Percentiles rank a stretch among this genome's conserved stretches.
phyloP scores from a whole-genome alignment of 768 basidiomycete species.

The Kockovaella imperatae region DNA sequence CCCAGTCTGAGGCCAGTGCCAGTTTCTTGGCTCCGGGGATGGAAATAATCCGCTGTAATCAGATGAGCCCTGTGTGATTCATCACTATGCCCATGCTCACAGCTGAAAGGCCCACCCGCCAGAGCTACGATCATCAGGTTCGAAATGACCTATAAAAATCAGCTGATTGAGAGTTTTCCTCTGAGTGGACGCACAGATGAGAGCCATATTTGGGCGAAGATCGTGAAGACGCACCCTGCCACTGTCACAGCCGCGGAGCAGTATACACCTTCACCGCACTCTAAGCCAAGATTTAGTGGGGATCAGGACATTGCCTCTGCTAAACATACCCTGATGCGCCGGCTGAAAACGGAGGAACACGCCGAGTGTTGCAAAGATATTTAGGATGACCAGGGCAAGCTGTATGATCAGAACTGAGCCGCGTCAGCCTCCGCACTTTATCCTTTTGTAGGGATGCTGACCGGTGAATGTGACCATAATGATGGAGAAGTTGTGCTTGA shows the following conservation, averaged over 20 bases:
- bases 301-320: neutral
- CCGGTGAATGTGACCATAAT: neutral
- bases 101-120: neutral
- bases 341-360: conserved; percentile 1
- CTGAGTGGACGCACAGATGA: no score
- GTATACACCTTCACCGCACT: conserved; percentile 1
- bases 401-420: neutral
- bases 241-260: neutral
- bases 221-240: neutral
- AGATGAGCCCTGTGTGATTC: neutral
- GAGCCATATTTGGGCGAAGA: neutral
- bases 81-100: neutral
- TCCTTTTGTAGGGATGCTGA: neutral
- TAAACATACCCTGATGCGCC: neutral
- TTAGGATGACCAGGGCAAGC: neutral
- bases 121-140: neutral
- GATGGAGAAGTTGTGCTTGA: neutral
- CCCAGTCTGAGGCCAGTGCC: no score
- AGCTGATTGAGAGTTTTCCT: no score
- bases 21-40: neutral
- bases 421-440: neutral
- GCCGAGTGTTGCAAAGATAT: neutral
- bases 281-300: neutral
- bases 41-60: neutral
- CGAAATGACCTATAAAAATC: neutral